phyloP scores from a whole-genome alignment of 139 green algal species.

The Cymbomonas tetramitiformis region DNA sequence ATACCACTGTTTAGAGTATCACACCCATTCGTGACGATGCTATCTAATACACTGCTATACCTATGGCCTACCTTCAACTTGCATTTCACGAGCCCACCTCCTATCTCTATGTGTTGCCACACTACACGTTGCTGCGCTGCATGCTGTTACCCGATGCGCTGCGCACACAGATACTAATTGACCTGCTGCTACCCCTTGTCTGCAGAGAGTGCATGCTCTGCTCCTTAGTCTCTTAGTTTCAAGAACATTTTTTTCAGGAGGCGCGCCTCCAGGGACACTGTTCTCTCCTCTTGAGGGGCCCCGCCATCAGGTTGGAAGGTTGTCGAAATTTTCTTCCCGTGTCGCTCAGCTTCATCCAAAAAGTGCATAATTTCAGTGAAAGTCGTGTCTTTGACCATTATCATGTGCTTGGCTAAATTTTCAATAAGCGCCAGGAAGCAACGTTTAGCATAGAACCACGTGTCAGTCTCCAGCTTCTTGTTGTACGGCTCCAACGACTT shows the following conservation, averaged over 20 bases:
- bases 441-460: slow-evolving; percentile 46
- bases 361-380: slow-evolving; percentile 49
- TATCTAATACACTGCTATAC: too few species aligned
- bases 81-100: too few species aligned
- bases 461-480: slow-evolving; percentile 62
- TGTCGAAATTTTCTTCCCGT: slow-evolving; percentile 22
- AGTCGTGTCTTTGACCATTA: slow-evolving; percentile 49
- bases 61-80: too few species aligned
- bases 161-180: too few species aligned
- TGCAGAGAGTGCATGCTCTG: too few species aligned
- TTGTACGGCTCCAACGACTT: slow-evolving; percentile 66
- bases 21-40: too few species aligned
- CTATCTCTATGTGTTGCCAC: too few species aligned
- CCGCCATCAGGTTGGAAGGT: background rate
- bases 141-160: too few species aligned
- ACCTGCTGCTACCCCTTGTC: too few species aligned
- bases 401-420: slow-evolving; percentile 72
- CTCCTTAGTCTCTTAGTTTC: slow-evolving; percentile 19
- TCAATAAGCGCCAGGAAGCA: slow-evolving; percentile 70
- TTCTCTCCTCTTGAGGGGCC: slow-evolving; percentile 1
- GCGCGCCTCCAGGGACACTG: slow-evolving; percentile 21
- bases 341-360: slow-evolving; percentile 41
- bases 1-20: too few species aligned
- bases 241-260: slow-evolving; percentile 23
- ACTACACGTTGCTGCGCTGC: too few species aligned